Base-by-base conservation (phyloP, 2,329 filamentous ascomycete genomes). In the Hymenoscyphus repandus region DNA sequence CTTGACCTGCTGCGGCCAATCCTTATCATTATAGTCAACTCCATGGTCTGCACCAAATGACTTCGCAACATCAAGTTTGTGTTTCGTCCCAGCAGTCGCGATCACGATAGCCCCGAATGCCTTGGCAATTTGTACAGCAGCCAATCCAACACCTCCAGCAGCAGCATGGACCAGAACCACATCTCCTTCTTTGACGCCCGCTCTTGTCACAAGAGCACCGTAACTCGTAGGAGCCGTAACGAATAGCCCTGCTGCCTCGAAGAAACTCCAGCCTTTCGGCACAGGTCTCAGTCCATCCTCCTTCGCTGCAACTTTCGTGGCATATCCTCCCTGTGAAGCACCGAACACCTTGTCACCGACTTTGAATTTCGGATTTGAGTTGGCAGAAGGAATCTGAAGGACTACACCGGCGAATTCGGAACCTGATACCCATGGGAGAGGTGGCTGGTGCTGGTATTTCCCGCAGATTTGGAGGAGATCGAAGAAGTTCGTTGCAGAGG, bases 391-490 rank as follows among this genome's bases (percentile, higher is more conserved):
- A 0, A 80, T 76, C 43, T 85, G 76, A 44, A 91, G 68, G 58
- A 97, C 75, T 5, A 83, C 76, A 57, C 92, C 92, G 20, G 88
- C 82, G 72, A 96, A 97, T 67, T 97, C 92, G 64, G 81, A 80
- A 54, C 92, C 92, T 0, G 89, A 82, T 45, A 92, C 73, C 90
- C 91, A 96, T 31, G 91, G 91, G 44, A 96, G 83, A 13, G 53
- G 82, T 0, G 90, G 90, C 63, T 96, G 91, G 66, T 89, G 79
- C 67, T 97, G 92, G 72, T 97, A 97, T 79, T 95, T 95, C 50
- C 92, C 92, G 65, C 90, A 86, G 65, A 96, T 90, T 67, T 97
- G 92, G 49, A 97, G 82, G 51, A 96, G 86, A 68, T 97, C 92
- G 74, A 96, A 97, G 79, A 97, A 97, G 73, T 97, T 97, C 63